Percentiles rank a stretch among this genome's conserved stretches.
Evolutionary conservation across 129 eudicot species (phyloP).

Genomic region (Artemisia argyi): DNA sequence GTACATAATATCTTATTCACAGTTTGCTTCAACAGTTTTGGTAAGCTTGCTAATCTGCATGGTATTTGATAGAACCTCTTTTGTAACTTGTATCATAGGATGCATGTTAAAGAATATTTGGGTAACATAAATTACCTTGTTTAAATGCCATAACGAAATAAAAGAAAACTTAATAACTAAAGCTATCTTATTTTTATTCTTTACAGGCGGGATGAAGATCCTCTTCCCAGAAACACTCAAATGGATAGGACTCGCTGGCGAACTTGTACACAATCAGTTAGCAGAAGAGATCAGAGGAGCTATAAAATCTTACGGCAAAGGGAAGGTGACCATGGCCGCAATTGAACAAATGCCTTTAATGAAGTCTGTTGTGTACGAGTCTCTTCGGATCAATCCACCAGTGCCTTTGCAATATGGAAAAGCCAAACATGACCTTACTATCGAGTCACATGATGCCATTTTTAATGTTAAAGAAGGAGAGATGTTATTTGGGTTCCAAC

Average conservation of each 20-base stretch:
- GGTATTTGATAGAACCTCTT: too few species aligned
- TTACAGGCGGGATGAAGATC: conserved; percentile 67
- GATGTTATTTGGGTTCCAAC: conserved; percentile 80
- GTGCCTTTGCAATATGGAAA: conserved; percentile 69
- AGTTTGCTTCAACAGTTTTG: conserved; percentile 81
- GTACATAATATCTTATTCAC: conserved; percentile 67
- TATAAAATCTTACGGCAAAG: too few species aligned
- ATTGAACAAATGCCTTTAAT: conserved; percentile 85
- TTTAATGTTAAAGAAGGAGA: conserved; percentile 80
- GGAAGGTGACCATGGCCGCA: conserved; percentile 53
- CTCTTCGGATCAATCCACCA: conserved; percentile 77
- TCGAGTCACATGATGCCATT: conserved; percentile 84
- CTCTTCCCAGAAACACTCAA: conserved; percentile 73
- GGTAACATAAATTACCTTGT: too few species aligned
- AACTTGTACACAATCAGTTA: conserved; percentile 49
- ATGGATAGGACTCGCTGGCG: conserved; percentile 80
- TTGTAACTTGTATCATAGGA: too few species aligned
- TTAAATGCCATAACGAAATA: too few species aligned
- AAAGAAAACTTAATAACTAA: too few species aligned
- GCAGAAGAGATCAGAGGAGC: conserved; percentile 53
- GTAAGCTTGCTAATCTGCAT: conserved; percentile 43
- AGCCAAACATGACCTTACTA: conserved; percentile 54
- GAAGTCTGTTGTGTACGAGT: conserved; percentile 87
- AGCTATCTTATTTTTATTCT: too few species aligned
- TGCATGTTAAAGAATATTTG: too few species aligned